A percentile compares a stretch with the other conserved stretches of the same genome.
These are phyloP conservation scores for Cryptococcus maquisensis DNA, from an alignment of 1,284 basidiomycete species.

Conservation along the genomic window DNA sequence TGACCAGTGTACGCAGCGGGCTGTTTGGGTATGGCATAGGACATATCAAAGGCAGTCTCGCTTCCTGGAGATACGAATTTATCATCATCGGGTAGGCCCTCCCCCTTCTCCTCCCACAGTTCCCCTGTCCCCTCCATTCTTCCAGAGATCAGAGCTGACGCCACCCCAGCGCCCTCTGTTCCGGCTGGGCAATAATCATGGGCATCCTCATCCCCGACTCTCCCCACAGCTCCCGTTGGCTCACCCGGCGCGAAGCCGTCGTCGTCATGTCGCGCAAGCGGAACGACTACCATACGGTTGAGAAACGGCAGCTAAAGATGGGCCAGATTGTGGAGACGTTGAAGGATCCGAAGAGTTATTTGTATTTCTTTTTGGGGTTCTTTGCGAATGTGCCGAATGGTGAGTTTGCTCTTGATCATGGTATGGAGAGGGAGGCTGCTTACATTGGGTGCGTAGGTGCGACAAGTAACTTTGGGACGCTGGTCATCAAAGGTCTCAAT, in stretches of 20 bases:
- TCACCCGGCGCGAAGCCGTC: constrained; percentile 42
- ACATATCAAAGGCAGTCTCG: constrained; percentile 35
- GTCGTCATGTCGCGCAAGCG: constrained; percentile 46
- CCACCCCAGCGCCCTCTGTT: constrained; percentile 22
- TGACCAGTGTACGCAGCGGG: constrained; percentile 31
- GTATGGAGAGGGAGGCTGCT: not conserved
- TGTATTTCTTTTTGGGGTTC: constrained; percentile 41
- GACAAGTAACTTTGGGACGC: constrained; percentile 26
- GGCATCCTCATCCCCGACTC: constrained; percentile 35
- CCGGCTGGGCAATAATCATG: constrained; percentile 35
- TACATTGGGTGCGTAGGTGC: not conserved
- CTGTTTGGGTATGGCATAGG: constrained; percentile 38
- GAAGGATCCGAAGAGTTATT: constrained; percentile 42
- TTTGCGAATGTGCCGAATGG: constrained; percentile 42
- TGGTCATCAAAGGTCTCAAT: constrained; percentile 33
- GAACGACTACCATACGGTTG: constrained; percentile 47
- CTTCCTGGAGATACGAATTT: constrained; percentile 46
- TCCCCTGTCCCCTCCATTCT: too few relatives aligned
- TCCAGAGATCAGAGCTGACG: not conserved
- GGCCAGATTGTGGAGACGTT: constrained; percentile 45
- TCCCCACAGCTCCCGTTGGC: constrained; percentile 30
- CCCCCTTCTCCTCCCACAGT: not conserved
- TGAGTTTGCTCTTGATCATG: not conserved
- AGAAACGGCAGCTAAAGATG: constrained; percentile 45
- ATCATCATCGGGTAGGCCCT: constrained; percentile 33